Conservation (phyloP, 768 basidiomycete genomes). For the Pisolithus albus region DNA sequence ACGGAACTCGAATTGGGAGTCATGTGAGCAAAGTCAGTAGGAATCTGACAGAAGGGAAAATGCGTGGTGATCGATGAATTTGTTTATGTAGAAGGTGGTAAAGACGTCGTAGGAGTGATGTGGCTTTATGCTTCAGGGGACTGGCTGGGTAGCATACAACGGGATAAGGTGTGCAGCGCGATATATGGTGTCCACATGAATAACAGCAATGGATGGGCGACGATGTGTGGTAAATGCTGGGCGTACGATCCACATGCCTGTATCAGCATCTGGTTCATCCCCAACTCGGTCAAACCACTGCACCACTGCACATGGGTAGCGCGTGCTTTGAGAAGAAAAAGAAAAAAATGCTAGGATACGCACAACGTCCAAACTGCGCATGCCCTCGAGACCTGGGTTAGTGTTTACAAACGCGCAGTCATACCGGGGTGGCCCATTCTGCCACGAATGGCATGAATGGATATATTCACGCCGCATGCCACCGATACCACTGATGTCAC, state of each 20-base stretch:
- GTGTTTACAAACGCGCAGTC: conserved; percentile 25
- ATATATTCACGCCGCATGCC: conserved; percentile 7
- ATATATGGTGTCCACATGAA: background rate
- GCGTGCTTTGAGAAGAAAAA: conserved; percentile 5
- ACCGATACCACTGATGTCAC: conserved; percentile 5
- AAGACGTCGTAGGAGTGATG: background rate
- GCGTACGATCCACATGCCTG: conserved; percentile 22
- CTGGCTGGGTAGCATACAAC: conserved; percentile 1
- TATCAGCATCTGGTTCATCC: conserved; percentile 9
- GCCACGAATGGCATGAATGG: conserved; percentile 1
- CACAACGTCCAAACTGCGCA: conserved; percentile 19
- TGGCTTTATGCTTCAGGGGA: conserved; percentile 1
- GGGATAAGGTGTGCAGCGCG: background rate
- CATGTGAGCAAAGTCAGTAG: background rate
- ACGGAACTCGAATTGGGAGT: too few species aligned
- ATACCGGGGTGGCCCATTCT: background rate
- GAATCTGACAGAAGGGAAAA: background rate
- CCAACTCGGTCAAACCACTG: conserved; percentile 20
- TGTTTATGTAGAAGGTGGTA: background rate
- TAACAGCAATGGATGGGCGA: background rate
- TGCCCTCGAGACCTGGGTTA: conserved; percentile 11
- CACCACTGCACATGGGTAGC: conserved; percentile 22
- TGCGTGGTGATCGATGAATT: conserved; percentile 14
- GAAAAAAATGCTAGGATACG: conserved; percentile 18
- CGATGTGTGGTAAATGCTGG: background rate